Percentiles rank a stretch among this genome's conserved stretches.
phyloP scores from a whole-genome alignment of 179 eudicot genomes.

The Dionaea muscipula region DNA sequence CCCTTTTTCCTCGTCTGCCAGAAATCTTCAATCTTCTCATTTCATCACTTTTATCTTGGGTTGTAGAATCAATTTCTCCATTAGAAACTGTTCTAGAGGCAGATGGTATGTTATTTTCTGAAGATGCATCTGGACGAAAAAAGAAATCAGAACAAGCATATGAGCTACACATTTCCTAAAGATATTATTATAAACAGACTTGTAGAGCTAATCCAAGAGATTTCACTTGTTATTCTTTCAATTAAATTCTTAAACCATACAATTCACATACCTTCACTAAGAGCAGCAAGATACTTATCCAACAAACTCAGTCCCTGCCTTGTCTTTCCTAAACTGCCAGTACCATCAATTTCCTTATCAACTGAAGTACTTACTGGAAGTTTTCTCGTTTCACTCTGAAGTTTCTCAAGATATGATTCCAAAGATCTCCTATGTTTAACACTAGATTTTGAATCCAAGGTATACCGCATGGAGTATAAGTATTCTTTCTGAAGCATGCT shows the following conservation, averaged over 20 bases:
- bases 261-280: constrained; percentile 24
- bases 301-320: constrained; percentile 24
- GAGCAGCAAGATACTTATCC: constrained; percentile 27
- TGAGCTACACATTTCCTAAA: no score
- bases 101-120: constrained; percentile 15
- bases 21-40: constrained; percentile 18
- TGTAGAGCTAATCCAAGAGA: no score
- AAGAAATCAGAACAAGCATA: neutral
- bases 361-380: constrained; percentile 13
- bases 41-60: constrained; percentile 6
- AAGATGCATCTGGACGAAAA: constrained; percentile 19
- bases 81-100: constrained; percentile 16
- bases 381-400: constrained; percentile 17
- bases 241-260: no score
- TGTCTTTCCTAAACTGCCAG: constrained; percentile 15
- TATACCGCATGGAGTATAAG: constrained; percentile 7
- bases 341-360: constrained; percentile 15
- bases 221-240: no score
- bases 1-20: constrained; percentile 13
- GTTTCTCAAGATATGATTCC: constrained; percentile 38
- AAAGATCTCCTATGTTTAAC: constrained; percentile 36
- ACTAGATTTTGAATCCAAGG: constrained; percentile 19
- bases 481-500: constrained; percentile 11
- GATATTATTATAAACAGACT: no score
- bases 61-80: constrained; percentile 8